Conservation (phyloP, 306 rosid species). For the Citrullus mucosospermus region DNA sequence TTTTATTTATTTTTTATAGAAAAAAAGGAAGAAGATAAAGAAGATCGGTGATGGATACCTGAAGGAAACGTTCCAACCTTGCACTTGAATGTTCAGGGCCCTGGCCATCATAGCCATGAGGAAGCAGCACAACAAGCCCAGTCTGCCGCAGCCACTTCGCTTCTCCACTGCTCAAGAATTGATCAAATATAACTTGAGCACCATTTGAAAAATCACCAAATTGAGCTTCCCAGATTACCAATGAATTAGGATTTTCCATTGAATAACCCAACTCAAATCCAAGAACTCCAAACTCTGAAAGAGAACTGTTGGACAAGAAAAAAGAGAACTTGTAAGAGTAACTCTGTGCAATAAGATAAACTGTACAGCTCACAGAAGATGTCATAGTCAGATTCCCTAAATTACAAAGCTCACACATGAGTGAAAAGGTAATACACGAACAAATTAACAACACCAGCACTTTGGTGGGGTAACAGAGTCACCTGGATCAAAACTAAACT, state of each 20-base stretch:
- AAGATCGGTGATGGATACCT: slow-evolving; percentile 26
- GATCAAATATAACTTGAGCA: slow-evolving; percentile 92
- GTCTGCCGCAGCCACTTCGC: slow-evolving; percentile 96
- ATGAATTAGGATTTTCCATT: slow-evolving; percentile 91
- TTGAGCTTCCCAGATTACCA: slow-evolving; percentile 97
- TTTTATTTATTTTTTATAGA: neutral
- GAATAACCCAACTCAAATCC: slow-evolving; percentile 97
- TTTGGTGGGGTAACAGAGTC: neutral
- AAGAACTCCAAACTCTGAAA: slow-evolving; percentile 92
- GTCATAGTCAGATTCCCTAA: neutral
- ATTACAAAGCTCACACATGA: neutral
- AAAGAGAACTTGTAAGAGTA: slow-evolving; percentile 7
- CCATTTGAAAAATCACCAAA: slow-evolving; percentile 98
- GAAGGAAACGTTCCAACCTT: slow-evolving; percentile 85
- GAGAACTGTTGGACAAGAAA: slow-evolving; percentile 49
- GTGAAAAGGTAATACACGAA: neutral
- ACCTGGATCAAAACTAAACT: neutral
- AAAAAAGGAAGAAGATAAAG: neutral
- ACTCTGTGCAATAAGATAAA: neutral
- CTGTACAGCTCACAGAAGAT: neutral
- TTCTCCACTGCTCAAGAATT: slow-evolving; percentile 89
- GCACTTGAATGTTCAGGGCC: slow-evolving; percentile 99
- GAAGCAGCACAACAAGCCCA: slow-evolving; percentile 85
- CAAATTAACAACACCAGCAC: neutral
- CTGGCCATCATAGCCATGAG: slow-evolving; percentile 96